Evolutionary conservation across 179 eudicot genomes (phyloP), one percentile per base, ranked within the genome.

Genomic region (Carnegiea gigantea): DNA sequence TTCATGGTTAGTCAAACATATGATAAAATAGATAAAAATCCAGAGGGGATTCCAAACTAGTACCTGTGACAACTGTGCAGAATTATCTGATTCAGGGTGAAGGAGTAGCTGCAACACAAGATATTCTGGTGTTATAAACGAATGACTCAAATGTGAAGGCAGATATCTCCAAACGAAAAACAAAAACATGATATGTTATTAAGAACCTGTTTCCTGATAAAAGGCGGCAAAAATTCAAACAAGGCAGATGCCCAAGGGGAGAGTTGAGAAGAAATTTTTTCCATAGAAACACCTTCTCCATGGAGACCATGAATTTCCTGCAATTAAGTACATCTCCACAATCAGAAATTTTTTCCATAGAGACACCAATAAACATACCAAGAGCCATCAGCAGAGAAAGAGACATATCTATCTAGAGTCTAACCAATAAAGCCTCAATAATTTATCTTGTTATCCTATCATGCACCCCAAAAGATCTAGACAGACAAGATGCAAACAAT

Each of bases 171-270:
- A 40, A 75, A 40, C 75, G 51, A 33, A 70, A 76, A 26, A 71
- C 54, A 7, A 70, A 78, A n/a, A 71, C 54, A 11, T 48, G 20
- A 12, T 62, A 75, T 24, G 78, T 38, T 57, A 26, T 76, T 70
- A 24, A 38, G 20, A 71, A 96, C 99, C 99, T 96, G 96, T 82
- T 90, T 94, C 81, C 85, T 92, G 44, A 96, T 94, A 82, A 96
- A 96, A 40, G 91, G 93, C 65, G 99, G 99, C 83, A 96, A 88
- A 86, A 96, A 94, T 75, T 90, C 92, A 78, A 96, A 92, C 82
- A 96, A 92, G 78, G 99, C 98, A 75, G 98, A 96, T 76, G 99
- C 96, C 99, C 99, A 96, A 17, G 99, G 98, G 82, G 99, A 94
- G 72, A 96, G 90, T 78, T 96, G 95, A 75, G 96, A 86, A 75